These are phyloP conservation scores for Botrytis sinoallii DNA, from an alignment of 2,329 filamentous ascomycete species.

Conservation along the genomic window DNA sequence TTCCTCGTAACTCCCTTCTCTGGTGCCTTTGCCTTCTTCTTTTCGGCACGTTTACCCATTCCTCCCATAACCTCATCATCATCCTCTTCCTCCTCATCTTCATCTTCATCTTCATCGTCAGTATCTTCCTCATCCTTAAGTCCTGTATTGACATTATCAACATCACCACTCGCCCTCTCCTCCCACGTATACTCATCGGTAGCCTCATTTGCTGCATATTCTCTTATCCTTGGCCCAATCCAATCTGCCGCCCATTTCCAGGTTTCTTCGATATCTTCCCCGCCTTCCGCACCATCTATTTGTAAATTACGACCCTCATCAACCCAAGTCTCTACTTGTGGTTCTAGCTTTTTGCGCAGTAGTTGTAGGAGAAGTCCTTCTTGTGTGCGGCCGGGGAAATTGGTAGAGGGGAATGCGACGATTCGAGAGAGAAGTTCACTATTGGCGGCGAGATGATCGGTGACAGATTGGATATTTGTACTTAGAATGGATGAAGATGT, in stretches of 20 bases:
- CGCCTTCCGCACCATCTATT: slow-evolving; percentile 26
- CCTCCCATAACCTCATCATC: slow-evolving; percentile 59
- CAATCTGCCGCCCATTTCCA: slow-evolving; percentile 48
- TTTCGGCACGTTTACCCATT: slow-evolving; percentile 21
- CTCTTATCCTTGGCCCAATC: slow-evolving; percentile 42
- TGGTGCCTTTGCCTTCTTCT: slow-evolving; percentile 25
- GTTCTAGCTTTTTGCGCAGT: slow-evolving; percentile 80
- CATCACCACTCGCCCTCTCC: slow-evolving; percentile 65
- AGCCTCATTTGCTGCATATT: slow-evolving; percentile 47
- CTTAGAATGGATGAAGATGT: slow-evolving; percentile 70
- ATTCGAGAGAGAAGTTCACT: slow-evolving; percentile 65
- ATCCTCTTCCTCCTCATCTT: slow-evolving; percentile 48
- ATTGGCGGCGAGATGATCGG: slow-evolving; percentile 62
- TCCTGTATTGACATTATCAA: slow-evolving; percentile 70
- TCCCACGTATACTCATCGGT: slow-evolving; percentile 69
- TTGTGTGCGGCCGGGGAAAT: slow-evolving; percentile 68
- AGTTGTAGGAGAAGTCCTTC: slow-evolving; percentile 65
- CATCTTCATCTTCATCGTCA: slow-evolving; percentile 51
- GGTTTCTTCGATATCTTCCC: slow-evolving; percentile 53
- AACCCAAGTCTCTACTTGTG: slow-evolving; percentile 71
- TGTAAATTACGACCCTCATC: slow-evolving; percentile 54
- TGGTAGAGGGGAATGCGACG: slow-evolving; percentile 72
- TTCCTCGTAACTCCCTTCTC: slow-evolving; percentile 22
- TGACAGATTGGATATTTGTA: slow-evolving; percentile 64
- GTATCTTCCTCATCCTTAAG: slow-evolving; percentile 57